Evolutionary conservation across 129 eudicot species (phyloP).

Genomic region (Saposhnikovia divaricata): DNA sequence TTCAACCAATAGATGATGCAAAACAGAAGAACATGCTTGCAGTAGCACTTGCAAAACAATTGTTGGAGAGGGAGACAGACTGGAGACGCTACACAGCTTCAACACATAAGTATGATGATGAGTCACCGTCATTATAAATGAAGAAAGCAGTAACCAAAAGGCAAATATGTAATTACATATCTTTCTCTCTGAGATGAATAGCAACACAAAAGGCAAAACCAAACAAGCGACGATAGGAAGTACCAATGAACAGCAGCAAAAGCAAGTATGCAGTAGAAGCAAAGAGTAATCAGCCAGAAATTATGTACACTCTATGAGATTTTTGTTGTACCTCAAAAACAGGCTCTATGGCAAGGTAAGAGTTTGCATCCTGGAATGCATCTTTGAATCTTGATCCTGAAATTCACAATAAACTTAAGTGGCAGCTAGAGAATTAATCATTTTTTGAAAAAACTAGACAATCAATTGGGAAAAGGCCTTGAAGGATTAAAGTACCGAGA

Average conservation of each 20-base stretch:
- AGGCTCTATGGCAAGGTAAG: constrained; percentile 73
- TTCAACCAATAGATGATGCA: too few species aligned
- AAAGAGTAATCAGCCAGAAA: neutral
- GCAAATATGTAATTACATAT: constrained; percentile 71
- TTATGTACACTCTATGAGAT: neutral
- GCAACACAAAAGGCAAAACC: neutral
- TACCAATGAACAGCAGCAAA: too few species aligned
- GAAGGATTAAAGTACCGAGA: constrained; percentile 43
- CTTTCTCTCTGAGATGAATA: constrained; percentile 61
- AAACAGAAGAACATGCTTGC: too few species aligned
- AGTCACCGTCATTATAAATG: too few species aligned
- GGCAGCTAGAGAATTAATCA: neutral
- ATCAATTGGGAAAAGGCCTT: neutral
- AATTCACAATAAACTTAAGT: constrained; percentile 6
- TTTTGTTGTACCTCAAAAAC: constrained; percentile 61
- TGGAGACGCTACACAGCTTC: too few species aligned
- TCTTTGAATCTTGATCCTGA: constrained; percentile 92
- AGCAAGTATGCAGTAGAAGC: neutral
- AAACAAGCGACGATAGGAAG: neutral
- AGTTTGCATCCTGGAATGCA: constrained; percentile 86
- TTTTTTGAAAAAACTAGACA: neutral
- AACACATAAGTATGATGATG: too few species aligned
- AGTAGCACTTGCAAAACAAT: too few species aligned
- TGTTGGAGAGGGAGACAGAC: too few species aligned
- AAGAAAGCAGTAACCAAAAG: too few species aligned